phyloP scores from a whole-genome alignment of 305 asterid genomes.

The Fraxinus platypoda region DNA sequence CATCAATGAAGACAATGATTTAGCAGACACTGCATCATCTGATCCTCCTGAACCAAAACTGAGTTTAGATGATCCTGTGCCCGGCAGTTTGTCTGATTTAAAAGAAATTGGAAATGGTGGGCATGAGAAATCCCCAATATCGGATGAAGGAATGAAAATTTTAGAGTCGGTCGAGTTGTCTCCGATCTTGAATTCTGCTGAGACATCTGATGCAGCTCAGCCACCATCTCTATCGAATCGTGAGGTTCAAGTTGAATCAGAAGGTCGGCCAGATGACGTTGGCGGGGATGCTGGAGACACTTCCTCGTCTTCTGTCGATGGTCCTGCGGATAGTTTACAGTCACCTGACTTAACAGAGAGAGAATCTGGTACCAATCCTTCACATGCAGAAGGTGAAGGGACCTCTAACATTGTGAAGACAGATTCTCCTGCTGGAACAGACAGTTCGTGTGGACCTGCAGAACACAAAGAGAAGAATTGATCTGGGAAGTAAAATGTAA shows the following conservation, averaged over 20 bases:
- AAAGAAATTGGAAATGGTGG: conserved; percentile 24
- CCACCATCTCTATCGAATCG: conserved; percentile 49
- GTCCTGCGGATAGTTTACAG: conserved; percentile 22
- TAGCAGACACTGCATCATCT: conserved; percentile 50
- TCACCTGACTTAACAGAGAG: conserved; percentile 23
- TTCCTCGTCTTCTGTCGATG: conserved; percentile 29
- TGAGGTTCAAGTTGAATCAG: conserved; percentile 31
- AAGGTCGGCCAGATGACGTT: conserved; percentile 23
- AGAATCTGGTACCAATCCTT: conserved; percentile 28
- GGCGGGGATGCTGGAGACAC: conserved; percentile 27
- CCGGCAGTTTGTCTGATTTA: conserved; percentile 28
- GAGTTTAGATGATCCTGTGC: conserved; percentile 27
- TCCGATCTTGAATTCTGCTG: conserved; percentile 34
- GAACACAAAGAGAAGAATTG: conserved; percentile 28
- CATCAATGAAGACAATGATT: conserved; percentile 39
- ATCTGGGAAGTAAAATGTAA: conserved; percentile 31
- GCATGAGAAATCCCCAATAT: conserved; percentile 53
- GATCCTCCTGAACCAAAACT: conserved; percentile 40
- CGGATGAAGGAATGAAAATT: conserved; percentile 67
- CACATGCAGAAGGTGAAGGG: conserved; percentile 29
- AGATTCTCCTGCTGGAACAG: conserved; percentile 25
- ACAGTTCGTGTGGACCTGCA: conserved; percentile 30
- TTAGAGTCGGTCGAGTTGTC: conserved; percentile 43
- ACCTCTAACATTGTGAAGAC: conserved; percentile 22
- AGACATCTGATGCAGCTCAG: conserved; percentile 29